phyloP scores from a whole-genome alignment of 352 stramenopile genomes.

The Phytophthora multivora region DNA sequence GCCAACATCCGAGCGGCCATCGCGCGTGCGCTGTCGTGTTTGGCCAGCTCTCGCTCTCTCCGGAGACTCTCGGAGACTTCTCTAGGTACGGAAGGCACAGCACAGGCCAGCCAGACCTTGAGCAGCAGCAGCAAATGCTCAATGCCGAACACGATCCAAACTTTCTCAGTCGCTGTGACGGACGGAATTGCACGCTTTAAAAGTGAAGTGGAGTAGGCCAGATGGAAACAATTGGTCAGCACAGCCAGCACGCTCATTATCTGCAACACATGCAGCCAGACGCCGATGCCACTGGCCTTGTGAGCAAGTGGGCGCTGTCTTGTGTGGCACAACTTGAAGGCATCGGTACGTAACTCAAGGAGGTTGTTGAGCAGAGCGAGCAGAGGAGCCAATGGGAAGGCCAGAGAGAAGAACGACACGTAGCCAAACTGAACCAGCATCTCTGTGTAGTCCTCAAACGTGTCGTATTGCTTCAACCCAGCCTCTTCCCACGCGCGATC shows the following conservation, averaged over 20 bases:
- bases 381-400: slow-evolving; percentile 94
- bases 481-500: slow-evolving; percentile 91
- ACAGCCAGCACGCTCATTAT: slow-evolving; percentile 95
- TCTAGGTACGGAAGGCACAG: slow-evolving; percentile 59
- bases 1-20: slow-evolving; percentile 45
- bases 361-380: slow-evolving; percentile 94
- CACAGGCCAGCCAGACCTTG: slow-evolving; percentile 68
- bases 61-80: slow-evolving; percentile 57
- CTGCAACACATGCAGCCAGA: slow-evolving; percentile 92
- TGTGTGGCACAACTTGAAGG: slow-evolving; percentile 94
- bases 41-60: slow-evolving; percentile 64
- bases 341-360: slow-evolving; percentile 92
- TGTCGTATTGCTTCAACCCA: slow-evolving; percentile 91
- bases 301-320: slow-evolving; percentile 90
- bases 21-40: slow-evolving; percentile 69
- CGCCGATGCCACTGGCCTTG: slow-evolving; percentile 93
- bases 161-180: slow-evolving; percentile 49
- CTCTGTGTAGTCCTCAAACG: slow-evolving; percentile 95
- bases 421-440: slow-evolving; percentile 96
- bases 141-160: slow-evolving; percentile 82
- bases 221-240: slow-evolving; percentile 95
- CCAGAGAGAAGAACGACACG: slow-evolving; percentile 95
- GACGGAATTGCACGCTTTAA: slow-evolving; percentile 52
- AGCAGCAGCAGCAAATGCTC: slow-evolving; percentile 71
- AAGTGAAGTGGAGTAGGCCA: slow-evolving; percentile 86